phyloP scores from a whole-genome alignment of 2,329 filamentous ascomycete genomes.

The Aspergillus sp. region DNA sequence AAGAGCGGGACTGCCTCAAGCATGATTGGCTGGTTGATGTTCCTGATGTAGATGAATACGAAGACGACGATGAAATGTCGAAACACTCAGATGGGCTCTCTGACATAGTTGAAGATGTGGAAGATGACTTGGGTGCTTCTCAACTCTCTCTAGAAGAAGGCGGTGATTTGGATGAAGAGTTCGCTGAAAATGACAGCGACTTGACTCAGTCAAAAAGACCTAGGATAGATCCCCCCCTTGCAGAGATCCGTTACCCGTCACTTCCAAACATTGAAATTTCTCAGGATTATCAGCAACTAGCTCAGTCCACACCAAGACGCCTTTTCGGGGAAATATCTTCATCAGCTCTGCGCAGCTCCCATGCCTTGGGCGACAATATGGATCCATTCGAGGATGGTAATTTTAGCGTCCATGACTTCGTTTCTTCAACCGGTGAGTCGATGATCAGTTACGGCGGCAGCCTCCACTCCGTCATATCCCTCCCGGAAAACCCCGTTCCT shows the following conservation, averaged over 20 bases:
- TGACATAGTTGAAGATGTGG: conserved; percentile 38
- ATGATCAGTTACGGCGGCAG: conserved; percentile 35
- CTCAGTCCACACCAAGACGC: conserved; percentile 38
- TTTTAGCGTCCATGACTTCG: conserved; percentile 40
- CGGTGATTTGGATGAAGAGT: conserved; percentile 26
- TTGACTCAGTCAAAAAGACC: conserved; percentile 38
- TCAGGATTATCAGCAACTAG: conserved; percentile 24
- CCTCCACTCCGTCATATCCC: conserved; percentile 39
- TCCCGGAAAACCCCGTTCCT: conserved; percentile 34
- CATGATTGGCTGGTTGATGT: conserved; percentile 72
- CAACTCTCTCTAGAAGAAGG: conserved; percentile 63
- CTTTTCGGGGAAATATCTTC: conserved; percentile 63
- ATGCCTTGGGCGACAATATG: conserved; percentile 40
- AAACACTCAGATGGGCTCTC: conserved; percentile 39
- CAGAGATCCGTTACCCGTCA: conserved; percentile 42
- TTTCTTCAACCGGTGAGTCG: conserved; percentile 42
- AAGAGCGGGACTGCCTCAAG: conserved; percentile 65
- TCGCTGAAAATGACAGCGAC: conserved; percentile 34
- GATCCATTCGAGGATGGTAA: conserved; percentile 32
- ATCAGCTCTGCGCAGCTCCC: conserved; percentile 56
- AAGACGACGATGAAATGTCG: conserved; percentile 61
- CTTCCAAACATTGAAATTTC: conserved; percentile 42
- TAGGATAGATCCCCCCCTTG: conserved; percentile 30
- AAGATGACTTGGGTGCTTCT: conserved; percentile 54
- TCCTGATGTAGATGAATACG: conserved; percentile 59